A percentile compares a stretch with the other conserved stretches of the same genome.
Evolutionary conservation across 208 protist genomes (phyloP).

Genomic region (Acanthamoeba quina): DNA sequence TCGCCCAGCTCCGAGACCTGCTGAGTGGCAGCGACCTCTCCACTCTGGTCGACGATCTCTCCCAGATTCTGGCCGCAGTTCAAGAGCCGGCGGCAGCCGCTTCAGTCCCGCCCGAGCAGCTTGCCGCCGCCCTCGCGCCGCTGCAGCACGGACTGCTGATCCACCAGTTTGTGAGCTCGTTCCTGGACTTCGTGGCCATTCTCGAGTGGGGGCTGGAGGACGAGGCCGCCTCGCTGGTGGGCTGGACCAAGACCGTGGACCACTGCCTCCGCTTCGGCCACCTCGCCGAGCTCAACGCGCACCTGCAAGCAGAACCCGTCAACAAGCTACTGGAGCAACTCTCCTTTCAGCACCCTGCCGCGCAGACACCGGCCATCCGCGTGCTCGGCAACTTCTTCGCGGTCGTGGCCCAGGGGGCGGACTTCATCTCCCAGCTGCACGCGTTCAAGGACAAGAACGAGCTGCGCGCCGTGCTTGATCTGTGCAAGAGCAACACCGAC

Average conservation of each 20-base stretch:
- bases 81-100: background rate
- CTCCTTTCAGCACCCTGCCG: background rate
- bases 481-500: constrained; percentile 69
- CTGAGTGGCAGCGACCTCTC: background rate
- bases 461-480: constrained; percentile 48
- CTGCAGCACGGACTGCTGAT: constrained; percentile 1
- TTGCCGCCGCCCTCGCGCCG: background rate
- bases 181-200: constrained; percentile 28
- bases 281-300: background rate
- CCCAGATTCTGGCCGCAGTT: background rate
- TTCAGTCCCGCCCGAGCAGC: background rate
- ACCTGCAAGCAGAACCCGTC: background rate
- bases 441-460: constrained; percentile 43
- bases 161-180: constrained; percentile 4
- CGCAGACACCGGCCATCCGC: background rate
- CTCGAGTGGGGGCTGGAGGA: constrained; percentile 34
- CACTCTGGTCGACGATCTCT: background rate
- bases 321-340: background rate
- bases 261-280: background rate
- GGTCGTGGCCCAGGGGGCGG: background rate
- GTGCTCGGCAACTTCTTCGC: constrained; percentile 17
- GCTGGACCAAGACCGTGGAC: background rate
- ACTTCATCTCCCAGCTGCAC: constrained; percentile 18
- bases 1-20: background rate
- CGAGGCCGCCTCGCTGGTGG: background rate